Conservation (phyloP, 371 early-diverging fungal genomes). For the Mortierella sp. region DNA sequence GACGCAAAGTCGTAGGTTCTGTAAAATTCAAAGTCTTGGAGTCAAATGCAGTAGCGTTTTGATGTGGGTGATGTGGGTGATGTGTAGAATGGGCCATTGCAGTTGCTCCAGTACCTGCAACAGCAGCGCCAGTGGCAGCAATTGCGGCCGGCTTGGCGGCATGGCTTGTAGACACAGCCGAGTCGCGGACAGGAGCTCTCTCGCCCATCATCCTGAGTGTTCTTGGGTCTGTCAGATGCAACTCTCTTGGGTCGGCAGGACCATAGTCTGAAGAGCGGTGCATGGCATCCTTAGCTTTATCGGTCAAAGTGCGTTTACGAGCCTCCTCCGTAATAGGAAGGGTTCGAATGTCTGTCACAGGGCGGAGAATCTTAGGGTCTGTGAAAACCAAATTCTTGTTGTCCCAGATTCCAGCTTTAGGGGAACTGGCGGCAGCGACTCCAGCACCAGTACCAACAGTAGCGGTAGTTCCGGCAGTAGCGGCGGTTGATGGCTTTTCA, state of each 20-base stretch:
- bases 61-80: too few relatives aligned
- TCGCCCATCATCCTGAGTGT: not conserved
- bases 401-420: too few relatives aligned
- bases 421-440: too few relatives aligned
- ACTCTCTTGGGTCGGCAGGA: conserved; percentile 14
- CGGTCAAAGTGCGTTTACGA: not conserved
- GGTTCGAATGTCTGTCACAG: not conserved
- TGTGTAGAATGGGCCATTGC: too few relatives aligned
- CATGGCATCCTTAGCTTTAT: conserved; percentile 5
- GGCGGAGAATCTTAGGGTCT: not conserved
- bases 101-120: too few relatives aligned
- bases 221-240: not conserved
- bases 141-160: not conserved
- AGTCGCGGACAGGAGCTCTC: not conserved
- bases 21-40: not conserved
- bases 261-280: conserved; percentile 13
- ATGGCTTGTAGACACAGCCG: not conserved
- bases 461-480: too few relatives aligned
- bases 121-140: too few relatives aligned
- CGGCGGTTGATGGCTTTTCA: too few relatives aligned
- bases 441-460: too few relatives aligned
- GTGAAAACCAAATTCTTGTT: too few relatives aligned
- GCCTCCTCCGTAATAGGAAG: not conserved
- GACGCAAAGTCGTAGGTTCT: not conserved
- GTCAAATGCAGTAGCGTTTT: not conserved